Percentiles rank a stretch among this genome's conserved stretches.
Conservation (phyloP, 1,284 basidiomycete species). For the Waitea zeae region DNA sequence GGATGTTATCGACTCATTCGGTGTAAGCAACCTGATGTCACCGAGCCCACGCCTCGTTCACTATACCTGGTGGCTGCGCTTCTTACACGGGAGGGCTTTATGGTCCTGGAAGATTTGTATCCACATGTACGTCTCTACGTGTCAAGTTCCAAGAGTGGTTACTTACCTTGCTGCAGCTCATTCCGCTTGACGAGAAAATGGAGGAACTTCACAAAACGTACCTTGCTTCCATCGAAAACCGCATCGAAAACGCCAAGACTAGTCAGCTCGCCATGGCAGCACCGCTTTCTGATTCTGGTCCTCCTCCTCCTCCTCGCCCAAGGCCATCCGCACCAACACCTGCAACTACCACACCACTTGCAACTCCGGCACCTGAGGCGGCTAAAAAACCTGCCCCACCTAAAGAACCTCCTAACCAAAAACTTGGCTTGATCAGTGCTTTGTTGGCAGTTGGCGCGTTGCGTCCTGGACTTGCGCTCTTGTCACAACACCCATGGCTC, state of each 20-base stretch:
- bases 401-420: constrained; percentile 63
- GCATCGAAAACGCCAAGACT: constrained; percentile 47
- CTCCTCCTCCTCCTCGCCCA: constrained; percentile 11
- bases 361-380: constrained; percentile 20
- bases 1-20: constrained; percentile 8
- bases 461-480: constrained; percentile 58
- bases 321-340: constrained; percentile 8
- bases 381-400: constrained; percentile 27
- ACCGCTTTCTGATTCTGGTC: constrained; percentile 42
- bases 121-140: constrained; percentile 44
- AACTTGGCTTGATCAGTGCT: constrained; percentile 65
- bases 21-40: constrained; percentile 33
- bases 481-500: constrained; percentile 78
- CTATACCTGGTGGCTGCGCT: constrained; percentile 77
- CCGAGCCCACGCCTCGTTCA: constrained; percentile 48
- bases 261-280: constrained; percentile 85
- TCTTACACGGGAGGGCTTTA: constrained; percentile 76
- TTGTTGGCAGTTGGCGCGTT: constrained; percentile 77
- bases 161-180: constrained; percentile 27
- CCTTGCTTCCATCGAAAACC: constrained; percentile 42
- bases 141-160: constrained; percentile 3
- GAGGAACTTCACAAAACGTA: constrained; percentile 51
- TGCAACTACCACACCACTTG: too few relatives aligned
- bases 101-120: constrained; percentile 75
- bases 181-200: constrained; percentile 66